Evolutionary conservation across 1,284 basidiomycete species (phyloP).

Genomic region (Amylostereum chailletii): DNA sequence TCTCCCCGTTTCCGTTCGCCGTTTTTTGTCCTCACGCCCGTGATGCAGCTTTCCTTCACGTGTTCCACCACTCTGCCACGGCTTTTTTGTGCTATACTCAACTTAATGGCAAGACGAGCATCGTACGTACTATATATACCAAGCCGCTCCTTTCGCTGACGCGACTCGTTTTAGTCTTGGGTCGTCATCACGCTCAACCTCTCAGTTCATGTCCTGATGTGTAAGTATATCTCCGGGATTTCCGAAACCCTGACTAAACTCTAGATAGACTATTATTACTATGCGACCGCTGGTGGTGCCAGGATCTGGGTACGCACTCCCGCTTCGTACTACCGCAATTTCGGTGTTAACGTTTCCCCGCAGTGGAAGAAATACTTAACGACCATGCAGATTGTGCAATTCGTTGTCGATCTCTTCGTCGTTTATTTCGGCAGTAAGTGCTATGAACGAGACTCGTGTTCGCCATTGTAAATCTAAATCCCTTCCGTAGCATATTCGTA

Average conservation of each 20-base stretch:
- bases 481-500: conserved; percentile 67
- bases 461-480: conserved; percentile 11
- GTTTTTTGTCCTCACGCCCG: conserved; percentile 6
- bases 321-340: not conserved
- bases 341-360: not conserved
- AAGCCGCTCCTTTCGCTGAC: too few relatives aligned
- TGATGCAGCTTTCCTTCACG: conserved; percentile 83
- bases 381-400: conserved; percentile 92
- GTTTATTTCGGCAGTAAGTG: conserved; percentile 91
- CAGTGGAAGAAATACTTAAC: conserved; percentile 98
- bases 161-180: conserved; percentile 69
- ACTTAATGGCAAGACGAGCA: conserved; percentile 86
- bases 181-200: conserved; percentile 92
- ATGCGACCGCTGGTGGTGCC: conserved; percentile 90
- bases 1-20: conserved; percentile 9
- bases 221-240: conserved; percentile 36
- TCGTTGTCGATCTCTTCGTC: conserved; percentile 81
- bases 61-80: conserved; percentile 99
- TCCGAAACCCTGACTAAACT: not conserved
- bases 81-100: conserved; percentile 92
- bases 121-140: conserved; percentile 41
- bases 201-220: conserved; percentile 96
- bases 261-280: conserved; percentile 88
- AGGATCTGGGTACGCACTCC: conserved; percentile 79
- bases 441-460: not conserved